Base-by-base conservation (phyloP, 352 stramenopile species). In the Globisporangium recalcitrans region DNA sequence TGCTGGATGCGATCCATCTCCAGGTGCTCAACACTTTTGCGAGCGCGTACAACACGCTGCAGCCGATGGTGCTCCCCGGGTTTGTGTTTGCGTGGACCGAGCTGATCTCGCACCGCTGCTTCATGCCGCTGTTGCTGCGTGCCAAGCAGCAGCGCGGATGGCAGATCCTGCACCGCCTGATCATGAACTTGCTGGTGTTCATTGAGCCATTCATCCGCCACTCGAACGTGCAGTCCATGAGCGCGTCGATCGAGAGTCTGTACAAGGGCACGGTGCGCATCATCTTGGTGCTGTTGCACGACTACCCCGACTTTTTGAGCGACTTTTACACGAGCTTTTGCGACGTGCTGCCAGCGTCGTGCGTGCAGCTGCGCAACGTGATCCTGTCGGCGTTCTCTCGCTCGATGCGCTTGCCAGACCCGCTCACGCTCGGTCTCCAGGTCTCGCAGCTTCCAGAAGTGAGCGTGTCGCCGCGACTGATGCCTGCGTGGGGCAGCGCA, bases 51-150 rank as follows among this genome's bases (percentile, higher is more conserved):
- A 97, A 99, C 70, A 96, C 96, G 53, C 77, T 98, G 21, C 97
- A 99, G 79, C 97, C 97, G 16, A 71, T 97, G 46, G 90, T 93
- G 42, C 78, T 98, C 16, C 97, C 97, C 36, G 92, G 88, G 13
- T 99, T 99, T 74, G 91, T 98, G 36, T 99, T 99, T 81, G 94
- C 95, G 32, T 99, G 97, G 97, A 96, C 98, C 34, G 97, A 99
- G 76, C 84, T 99, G 14, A 93, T 99, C 19, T 99, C 93, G 26
- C 96, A 99, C 75, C 85, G 97, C 8, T 97, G 96, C 74, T 99
- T 99, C 68, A 97, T 99, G 80, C 97, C 97, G n/a, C 88, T 98
- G 68, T 73, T 99, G 29, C 73, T 99, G 31, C 80, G 79, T 29
- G 80, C 90, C 10, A 97, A 98, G 74, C 86, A 96, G 49, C 88